phyloP scores from a whole-genome alignment of 2,329 filamentous ascomycete species.

The Hypoxylon sp. region DNA sequence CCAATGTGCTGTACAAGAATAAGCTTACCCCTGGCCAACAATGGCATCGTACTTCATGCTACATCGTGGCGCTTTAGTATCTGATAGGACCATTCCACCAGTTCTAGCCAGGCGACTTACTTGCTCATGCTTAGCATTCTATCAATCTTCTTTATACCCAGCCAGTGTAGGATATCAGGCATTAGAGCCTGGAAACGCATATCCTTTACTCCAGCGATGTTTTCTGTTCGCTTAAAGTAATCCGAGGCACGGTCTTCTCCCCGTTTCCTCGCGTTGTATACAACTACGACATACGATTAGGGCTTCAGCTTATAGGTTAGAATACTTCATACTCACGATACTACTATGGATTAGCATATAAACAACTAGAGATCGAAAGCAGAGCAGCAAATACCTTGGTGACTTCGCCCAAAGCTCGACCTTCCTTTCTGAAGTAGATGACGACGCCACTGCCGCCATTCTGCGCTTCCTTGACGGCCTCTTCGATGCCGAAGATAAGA shows the following conservation, averaged over 20 bases:
- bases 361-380: constrained; percentile 42
- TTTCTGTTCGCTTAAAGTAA: constrained; percentile 98
- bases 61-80: constrained; percentile 52
- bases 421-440: constrained; percentile 99
- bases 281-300: constrained; percentile 60
- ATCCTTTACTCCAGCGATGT: constrained; percentile 95
- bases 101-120: constrained; percentile 63
- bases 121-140: constrained; percentile 99
- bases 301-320: constrained; percentile 43
- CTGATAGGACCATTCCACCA: constrained; percentile 33
- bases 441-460: constrained; percentile 94
- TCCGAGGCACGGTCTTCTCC: constrained; percentile 86
- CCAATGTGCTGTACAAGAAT: constrained; percentile 41
- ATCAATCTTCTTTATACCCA: constrained; percentile 98
- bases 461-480: constrained; percentile 97
- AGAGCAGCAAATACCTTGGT: constrained; percentile 78
- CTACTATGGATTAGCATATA: constrained; percentile 57
- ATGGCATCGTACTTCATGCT: constrained; percentile 95
- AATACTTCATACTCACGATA: constrained; percentile 61
- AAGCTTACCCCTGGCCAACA: constrained; percentile 79
- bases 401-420: constrained; percentile 92
- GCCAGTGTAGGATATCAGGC: constrained; percentile 98
- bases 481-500: constrained; percentile 95
- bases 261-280: constrained; percentile 86
- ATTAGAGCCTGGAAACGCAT: constrained; percentile 99